Evolutionary conservation across 208 protist genomes (phyloP).

Genomic region (Sergeia podlipaevii): DNA sequence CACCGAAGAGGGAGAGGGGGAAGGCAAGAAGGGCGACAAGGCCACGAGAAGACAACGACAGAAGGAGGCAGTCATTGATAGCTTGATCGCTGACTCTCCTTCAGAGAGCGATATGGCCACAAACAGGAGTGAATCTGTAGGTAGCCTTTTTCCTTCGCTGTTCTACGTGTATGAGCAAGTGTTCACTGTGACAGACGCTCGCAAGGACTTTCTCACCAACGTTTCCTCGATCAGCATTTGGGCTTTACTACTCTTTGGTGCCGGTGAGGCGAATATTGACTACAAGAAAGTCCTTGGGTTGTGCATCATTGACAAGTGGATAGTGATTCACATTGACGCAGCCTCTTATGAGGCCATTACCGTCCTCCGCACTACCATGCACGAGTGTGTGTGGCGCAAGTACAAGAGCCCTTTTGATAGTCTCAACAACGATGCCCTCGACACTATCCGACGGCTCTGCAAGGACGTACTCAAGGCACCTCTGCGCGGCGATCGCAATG

Average conservation of each 20-base stretch:
- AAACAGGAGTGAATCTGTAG: not conserved
- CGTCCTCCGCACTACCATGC: slow-evolving; percentile 36
- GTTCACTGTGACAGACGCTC: slow-evolving; percentile 53
- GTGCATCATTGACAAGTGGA: slow-evolving; percentile 74
- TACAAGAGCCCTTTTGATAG: slow-evolving; percentile 53
- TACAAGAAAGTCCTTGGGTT: slow-evolving; percentile 45
- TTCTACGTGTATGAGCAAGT: slow-evolving; percentile 81
- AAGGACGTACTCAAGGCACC: slow-evolving; percentile 53
- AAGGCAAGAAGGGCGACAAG: no score
- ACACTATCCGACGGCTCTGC: slow-evolving; percentile 41
- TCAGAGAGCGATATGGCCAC: no score
- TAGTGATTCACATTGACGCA: slow-evolving; percentile 47
- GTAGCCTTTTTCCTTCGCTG: slow-evolving; percentile 56
- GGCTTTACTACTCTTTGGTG: slow-evolving; percentile 82
- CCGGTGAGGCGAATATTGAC: slow-evolving; percentile 41
- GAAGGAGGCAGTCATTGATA: no score
- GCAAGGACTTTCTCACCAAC: slow-evolving; percentile 63
- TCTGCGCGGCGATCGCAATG: slow-evolving; percentile 12
- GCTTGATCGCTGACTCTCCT: no score
- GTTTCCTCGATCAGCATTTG: slow-evolving; percentile 73
- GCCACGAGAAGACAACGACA: no score
- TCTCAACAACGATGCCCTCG: slow-evolving; percentile 48
- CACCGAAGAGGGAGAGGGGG: no score
- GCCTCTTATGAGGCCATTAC: slow-evolving; percentile 36
- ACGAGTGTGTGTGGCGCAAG: slow-evolving; percentile 51